Percentiles rank a stretch among this genome's conserved stretches.
Conservation (phyloP, 345 rosid species). For the Euphorbia tirucalli region DNA sequence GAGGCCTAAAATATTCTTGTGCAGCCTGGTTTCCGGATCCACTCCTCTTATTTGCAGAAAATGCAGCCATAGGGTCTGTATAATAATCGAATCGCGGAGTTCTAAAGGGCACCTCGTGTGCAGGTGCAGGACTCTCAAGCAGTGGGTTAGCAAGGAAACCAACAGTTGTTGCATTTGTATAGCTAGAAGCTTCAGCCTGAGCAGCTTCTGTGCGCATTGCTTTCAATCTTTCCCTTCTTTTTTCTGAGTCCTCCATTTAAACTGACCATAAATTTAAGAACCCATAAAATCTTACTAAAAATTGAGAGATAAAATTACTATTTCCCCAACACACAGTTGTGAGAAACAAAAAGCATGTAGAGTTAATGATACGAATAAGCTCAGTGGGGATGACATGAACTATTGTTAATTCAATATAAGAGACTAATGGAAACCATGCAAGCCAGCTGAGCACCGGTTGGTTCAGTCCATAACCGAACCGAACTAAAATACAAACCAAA, state of each 20-base stretch:
- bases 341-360: not conserved
- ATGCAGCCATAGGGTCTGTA: slow-evolving; percentile 80
- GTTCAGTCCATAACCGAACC: no score
- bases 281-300: no score
- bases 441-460: no score
- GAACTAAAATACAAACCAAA: no score
- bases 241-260: slow-evolving; percentile 79
- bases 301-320: not conserved
- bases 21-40: slow-evolving; percentile 25
- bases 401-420: no score
- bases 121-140: slow-evolving; percentile 34
- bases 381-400: not conserved
- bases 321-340: not conserved
- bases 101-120: slow-evolving; percentile 30
- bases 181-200: slow-evolving; percentile 35
- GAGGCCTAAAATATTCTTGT: slow-evolving; percentile 32
- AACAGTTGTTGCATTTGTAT: slow-evolving; percentile 31
- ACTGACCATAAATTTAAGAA: not conserved
- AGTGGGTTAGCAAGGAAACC: slow-evolving; percentile 64
- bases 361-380: not conserved
- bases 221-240: slow-evolving; percentile 65
- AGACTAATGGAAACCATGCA: no score
- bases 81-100: slow-evolving; percentile 68
- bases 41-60: slow-evolving; percentile 52
- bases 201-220: slow-evolving; percentile 74